phyloP scores from a whole-genome alignment of 2,329 filamentous ascomycete genomes.

The Camillea tinctor region DNA sequence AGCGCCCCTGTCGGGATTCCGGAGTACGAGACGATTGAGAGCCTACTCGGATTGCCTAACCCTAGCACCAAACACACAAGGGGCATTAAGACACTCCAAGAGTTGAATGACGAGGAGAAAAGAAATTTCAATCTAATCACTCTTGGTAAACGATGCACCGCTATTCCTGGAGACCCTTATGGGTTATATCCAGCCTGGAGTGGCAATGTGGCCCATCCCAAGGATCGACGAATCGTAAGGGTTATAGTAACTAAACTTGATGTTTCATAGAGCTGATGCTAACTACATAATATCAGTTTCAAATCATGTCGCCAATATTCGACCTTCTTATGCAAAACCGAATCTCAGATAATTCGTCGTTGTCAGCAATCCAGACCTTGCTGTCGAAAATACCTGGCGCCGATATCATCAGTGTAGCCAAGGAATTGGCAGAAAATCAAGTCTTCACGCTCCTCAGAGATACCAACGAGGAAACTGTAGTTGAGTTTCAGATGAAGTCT shows the following conservation, averaged over 20 bases:
- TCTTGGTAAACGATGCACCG: constrained; percentile 2
- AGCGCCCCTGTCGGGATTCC: constrained; percentile 4
- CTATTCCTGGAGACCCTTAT: constrained; percentile 8
- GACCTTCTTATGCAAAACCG: too few species aligned
- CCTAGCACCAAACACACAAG: not conserved
- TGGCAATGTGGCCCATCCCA: constrained; percentile 10
- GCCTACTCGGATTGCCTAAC: constrained; percentile 3
- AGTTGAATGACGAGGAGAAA: constrained; percentile 2
- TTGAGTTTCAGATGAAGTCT: not conserved
- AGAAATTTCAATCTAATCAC: constrained; percentile 1
- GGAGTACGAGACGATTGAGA: constrained; percentile 6
- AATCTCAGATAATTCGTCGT: too few species aligned
- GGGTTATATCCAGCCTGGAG: constrained; percentile 10
- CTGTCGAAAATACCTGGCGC: too few species aligned
- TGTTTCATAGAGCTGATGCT: too few species aligned
- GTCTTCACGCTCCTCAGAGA: not conserved
- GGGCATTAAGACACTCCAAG: constrained; percentile 1
- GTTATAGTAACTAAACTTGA: not conserved
- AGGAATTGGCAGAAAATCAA: not conserved
- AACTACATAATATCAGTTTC: too few species aligned
- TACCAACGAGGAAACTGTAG: not conserved
- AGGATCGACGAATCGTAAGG: constrained; percentile 7
- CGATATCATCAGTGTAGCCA: too few species aligned
- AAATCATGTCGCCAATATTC: too few species aligned
- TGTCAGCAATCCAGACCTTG: too few species aligned